These are phyloP conservation scores for Nyctanthes arbortristis DNA, from an alignment of 257 asterid genomes.

Conservation along the genomic window DNA sequence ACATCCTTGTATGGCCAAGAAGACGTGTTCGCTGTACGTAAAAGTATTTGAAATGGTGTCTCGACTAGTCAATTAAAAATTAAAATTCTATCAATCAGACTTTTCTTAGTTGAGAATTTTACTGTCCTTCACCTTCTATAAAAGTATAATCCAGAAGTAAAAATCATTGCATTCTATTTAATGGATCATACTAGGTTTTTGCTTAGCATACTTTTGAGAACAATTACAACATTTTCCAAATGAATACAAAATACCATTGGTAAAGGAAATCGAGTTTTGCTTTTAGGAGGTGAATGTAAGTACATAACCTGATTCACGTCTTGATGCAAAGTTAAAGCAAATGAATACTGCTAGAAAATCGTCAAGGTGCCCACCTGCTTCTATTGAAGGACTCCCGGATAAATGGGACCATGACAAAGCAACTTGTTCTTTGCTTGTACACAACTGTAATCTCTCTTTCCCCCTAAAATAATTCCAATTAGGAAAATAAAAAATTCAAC, in stretches of 20 bases:
- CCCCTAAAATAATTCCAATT: neutral
- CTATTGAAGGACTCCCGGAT: neutral
- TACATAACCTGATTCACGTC: slow-evolving; percentile 34
- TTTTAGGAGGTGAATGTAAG: slow-evolving; percentile 22
- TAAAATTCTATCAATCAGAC: too few relatives aligned
- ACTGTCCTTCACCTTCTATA: too few relatives aligned
- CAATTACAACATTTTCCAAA: neutral
- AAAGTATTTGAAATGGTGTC: too few relatives aligned
- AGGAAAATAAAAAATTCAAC: neutral
- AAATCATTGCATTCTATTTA: neutral
- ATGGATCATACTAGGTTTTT: neutral
- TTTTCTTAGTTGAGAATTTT: too few relatives aligned
- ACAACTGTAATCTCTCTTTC: neutral
- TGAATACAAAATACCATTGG: neutral
- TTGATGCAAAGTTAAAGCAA: slow-evolving; percentile 19
- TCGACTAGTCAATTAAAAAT: too few relatives aligned
- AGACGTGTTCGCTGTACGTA: too few relatives aligned
- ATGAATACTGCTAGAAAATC: slow-evolving; percentile 30
- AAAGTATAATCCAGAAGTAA: too few relatives aligned
- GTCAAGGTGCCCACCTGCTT: slow-evolving; percentile 26
- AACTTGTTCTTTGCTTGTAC: slow-evolving; percentile 2
- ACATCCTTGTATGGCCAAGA: neutral
- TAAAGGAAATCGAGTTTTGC: neutral
- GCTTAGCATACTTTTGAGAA: neutral
- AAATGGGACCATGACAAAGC: slow-evolving; percentile 8